A percentile compares a stretch with the other conserved stretches of the same genome.
Evolutionary conservation across 805 yeast genomes (phyloP).

Genomic region (Starmerella apis): DNA sequence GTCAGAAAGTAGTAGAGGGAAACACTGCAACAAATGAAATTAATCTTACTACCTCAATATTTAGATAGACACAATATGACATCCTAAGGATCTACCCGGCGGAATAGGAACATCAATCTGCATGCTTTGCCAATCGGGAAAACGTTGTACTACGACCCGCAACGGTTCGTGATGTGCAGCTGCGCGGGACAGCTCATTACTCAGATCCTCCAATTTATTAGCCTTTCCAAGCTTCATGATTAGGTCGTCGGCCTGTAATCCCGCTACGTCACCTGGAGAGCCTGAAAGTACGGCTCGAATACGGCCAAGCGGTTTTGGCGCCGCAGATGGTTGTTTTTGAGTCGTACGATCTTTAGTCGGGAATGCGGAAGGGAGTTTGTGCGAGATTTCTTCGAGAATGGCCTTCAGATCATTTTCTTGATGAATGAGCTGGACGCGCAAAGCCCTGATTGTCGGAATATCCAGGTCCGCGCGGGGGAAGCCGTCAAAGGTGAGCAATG

Average conservation of each 20-base stretch:
- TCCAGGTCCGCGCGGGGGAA: conserved; percentile 80
- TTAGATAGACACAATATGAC: conserved; percentile 17
- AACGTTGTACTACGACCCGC: conserved; percentile 7
- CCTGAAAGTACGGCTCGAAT: conserved; percentile 27
- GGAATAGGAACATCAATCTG: conserved; percentile 3
- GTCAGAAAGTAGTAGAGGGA: too few relatives aligned
- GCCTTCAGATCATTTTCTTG: conserved; percentile 57
- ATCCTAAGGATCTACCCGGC: conserved; percentile 16
- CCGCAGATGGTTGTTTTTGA: too few relatives aligned
- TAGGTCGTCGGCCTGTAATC: conserved; percentile 46
- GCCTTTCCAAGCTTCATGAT: conserved; percentile 46
- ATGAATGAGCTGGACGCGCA: conserved; percentile 55
- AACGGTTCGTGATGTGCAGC: not conserved
- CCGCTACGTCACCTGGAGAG: conserved; percentile 52
- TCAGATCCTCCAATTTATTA: conserved; percentile 46
- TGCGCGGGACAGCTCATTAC: conserved; percentile 28
- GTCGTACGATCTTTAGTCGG: too few relatives aligned
- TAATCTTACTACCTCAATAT: too few relatives aligned
- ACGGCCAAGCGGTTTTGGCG: not conserved
- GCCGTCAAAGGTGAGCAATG: conserved; percentile 61
- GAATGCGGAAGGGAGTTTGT: conserved; percentile 38
- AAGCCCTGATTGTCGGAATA: conserved; percentile 52
- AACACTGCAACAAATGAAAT: too few relatives aligned
- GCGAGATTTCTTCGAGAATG: conserved; percentile 41
- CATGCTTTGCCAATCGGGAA: not conserved